phyloP scores from a whole-genome alignment of 2,329 filamentous ascomycete genomes.

The Phialophora tarda region DNA sequence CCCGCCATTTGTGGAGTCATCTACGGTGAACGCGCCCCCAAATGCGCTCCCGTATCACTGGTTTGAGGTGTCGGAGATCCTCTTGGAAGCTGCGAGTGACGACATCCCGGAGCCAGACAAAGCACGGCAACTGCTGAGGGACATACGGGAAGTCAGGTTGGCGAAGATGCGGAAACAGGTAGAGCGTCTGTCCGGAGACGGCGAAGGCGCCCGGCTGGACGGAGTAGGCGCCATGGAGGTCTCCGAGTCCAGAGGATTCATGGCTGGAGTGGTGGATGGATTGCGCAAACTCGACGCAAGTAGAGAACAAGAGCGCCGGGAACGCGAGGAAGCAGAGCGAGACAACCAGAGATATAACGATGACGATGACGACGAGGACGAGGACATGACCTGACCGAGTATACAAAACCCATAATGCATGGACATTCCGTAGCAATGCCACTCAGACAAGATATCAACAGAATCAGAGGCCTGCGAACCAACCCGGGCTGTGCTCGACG shows the following conservation, averaged over 20 bases:
- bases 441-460: background rate
- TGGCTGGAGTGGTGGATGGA: conserved; percentile 84
- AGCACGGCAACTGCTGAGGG: conserved; percentile 75
- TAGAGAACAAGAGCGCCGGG: conserved; percentile 75
- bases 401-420: conserved; percentile 10
- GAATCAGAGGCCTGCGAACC: background rate
- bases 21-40: conserved; percentile 70
- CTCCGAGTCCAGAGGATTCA: conserved; percentile 81
- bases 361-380: conserved; percentile 62
- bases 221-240: conserved; percentile 94
- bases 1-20: conserved; percentile 79
- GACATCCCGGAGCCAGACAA: conserved; percentile 77
- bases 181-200: conserved; percentile 71
- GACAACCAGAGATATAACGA: conserved; percentile 60
- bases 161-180: conserved; percentile 84
- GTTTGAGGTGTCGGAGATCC: conserved; percentile 86
- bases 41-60: conserved; percentile 89
- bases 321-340: conserved; percentile 73
- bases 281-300: conserved; percentile 80
- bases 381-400: conserved; percentile 25
- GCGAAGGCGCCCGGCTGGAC: conserved; percentile 73
- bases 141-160: conserved; percentile 84
- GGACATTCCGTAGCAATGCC: background rate
- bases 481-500: background rate
- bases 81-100: conserved; percentile 83